A percentile compares a stretch with the other conserved stretches of the same genome.
Conservation (phyloP, 2,329 filamentous ascomycete species). For the Uncinocarpus reesii region DNA sequence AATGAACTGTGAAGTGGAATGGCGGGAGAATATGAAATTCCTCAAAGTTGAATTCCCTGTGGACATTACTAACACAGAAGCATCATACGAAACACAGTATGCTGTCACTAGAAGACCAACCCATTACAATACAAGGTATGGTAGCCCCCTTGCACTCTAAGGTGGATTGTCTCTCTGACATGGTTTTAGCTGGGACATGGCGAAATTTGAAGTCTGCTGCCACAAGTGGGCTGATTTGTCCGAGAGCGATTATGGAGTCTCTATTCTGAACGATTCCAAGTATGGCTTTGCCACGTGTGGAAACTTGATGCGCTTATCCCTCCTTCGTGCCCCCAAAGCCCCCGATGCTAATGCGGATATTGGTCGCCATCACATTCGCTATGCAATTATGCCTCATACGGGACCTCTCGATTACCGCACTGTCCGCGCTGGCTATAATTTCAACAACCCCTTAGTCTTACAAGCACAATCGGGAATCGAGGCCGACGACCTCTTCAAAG, state of each 20-base stretch:
- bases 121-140: slow-evolving; percentile 84
- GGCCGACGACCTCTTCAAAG: slow-evolving; percentile 31
- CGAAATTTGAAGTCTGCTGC: slow-evolving; percentile 93
- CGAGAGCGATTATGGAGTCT: slow-evolving; percentile 79
- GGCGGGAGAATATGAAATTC: slow-evolving; percentile 95
- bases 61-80: slow-evolving; percentile 79
- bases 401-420: slow-evolving; percentile 62
- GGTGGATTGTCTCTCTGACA: not conserved
- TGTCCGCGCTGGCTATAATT: slow-evolving; percentile 73
- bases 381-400: slow-evolving; percentile 78
- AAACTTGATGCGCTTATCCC: slow-evolving; percentile 76
- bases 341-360: slow-evolving; percentile 92
- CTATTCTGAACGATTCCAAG: slow-evolving; percentile 88
- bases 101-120: slow-evolving; percentile 81
- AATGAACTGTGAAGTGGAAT: slow-evolving; percentile 78
- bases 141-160: slow-evolving; percentile 3
- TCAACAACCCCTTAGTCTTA: slow-evolving; percentile 70
- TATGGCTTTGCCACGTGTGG: slow-evolving; percentile 90
- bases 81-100: slow-evolving; percentile 90
- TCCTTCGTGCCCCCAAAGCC: slow-evolving; percentile 80
- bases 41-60: slow-evolving; percentile 98
- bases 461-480: slow-evolving; percentile 31
- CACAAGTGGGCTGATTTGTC: slow-evolving; percentile 90
- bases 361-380: slow-evolving; percentile 77
- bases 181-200: slow-evolving; percentile 70